These are phyloP conservation scores for Populus davidiana DNA, from an alignment of 345 rosid genomes.

Conservation along the genomic window DNA sequence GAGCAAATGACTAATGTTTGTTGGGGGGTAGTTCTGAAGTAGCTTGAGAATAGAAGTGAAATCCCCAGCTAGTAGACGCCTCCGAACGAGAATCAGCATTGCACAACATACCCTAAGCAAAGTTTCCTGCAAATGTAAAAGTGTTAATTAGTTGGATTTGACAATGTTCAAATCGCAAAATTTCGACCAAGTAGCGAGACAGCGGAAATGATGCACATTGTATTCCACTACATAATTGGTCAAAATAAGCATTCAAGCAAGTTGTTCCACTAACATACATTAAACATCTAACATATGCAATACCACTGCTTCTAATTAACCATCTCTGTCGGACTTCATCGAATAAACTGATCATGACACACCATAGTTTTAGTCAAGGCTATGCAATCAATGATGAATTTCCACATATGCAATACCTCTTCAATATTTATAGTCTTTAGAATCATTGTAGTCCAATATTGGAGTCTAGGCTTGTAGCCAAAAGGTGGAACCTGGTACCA, in stretches of 20 bases:
- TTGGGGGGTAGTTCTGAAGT: slow-evolving; percentile 74
- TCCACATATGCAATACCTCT: background rate
- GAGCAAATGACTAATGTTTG: slow-evolving; percentile 79
- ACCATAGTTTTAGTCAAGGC: background rate
- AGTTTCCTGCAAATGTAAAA: slow-evolving; percentile 60
- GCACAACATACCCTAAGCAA: slow-evolving; percentile 91
- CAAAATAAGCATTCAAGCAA: background rate
- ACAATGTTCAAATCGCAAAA: background rate
- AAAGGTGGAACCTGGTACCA: background rate
- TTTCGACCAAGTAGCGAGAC: background rate
- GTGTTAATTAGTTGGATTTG: slow-evolving; percentile 6
- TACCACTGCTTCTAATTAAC: background rate
- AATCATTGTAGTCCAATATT: background rate
- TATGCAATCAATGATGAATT: background rate
- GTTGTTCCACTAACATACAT: background rate
- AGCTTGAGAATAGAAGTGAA: slow-evolving; percentile 79
- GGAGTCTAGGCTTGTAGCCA: background rate
- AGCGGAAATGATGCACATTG: background rate
- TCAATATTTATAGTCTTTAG: background rate
- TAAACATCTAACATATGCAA: background rate
- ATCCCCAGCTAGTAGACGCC: slow-evolving; percentile 82
- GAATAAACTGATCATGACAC: background rate
- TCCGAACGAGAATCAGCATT: slow-evolving; percentile 79
- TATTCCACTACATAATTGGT: background rate
- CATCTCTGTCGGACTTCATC: background rate